Conservation (phyloP, 1,139 yeast species). For the Yamadazyma atmosphaerica region DNA sequence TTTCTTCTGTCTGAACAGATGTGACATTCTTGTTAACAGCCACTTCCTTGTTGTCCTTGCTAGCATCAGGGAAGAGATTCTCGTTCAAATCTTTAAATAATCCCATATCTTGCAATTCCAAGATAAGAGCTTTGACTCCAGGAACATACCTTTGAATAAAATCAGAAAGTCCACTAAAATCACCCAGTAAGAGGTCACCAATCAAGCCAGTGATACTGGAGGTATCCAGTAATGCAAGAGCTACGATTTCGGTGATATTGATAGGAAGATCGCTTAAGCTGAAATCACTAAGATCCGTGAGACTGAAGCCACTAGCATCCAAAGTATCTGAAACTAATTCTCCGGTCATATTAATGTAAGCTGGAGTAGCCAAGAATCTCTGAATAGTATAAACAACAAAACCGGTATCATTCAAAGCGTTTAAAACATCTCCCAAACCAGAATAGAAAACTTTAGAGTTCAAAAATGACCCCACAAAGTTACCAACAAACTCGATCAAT, state of each 20-base stretch:
- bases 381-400: slow-evolving; percentile 41
- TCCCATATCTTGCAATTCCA: slow-evolving; percentile 40
- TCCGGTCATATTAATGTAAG: slow-evolving; percentile 41
- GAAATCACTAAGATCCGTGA: slow-evolving; percentile 15
- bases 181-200: slow-evolving; percentile 26
- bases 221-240: slow-evolving; percentile 27
- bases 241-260: slow-evolving; percentile 29
- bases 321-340: slow-evolving; percentile 26
- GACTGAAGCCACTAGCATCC: slow-evolving; percentile 5
- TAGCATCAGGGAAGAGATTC: slow-evolving; percentile 33
- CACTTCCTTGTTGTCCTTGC: slow-evolving; percentile 10
- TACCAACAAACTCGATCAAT: slow-evolving; percentile 29
- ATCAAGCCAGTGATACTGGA: slow-evolving; percentile 21
- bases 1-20: slow-evolving; percentile 7
- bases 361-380: slow-evolving; percentile 34
- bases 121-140: slow-evolving; percentile 31
- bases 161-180: slow-evolving; percentile 16
- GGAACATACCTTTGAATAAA: slow-evolving; percentile 24
- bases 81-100: slow-evolving; percentile 40
- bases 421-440: slow-evolving; percentile 28
- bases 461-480: slow-evolving; percentile 30
- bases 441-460: slow-evolving; percentile 28
- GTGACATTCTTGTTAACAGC: not conserved
- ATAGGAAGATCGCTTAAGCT: slow-evolving; percentile 14
- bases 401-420: slow-evolving; percentile 46